Conservation (phyloP, 495 filamentous ascomycete genomes). For the Tetracladium setigerum region DNA sequence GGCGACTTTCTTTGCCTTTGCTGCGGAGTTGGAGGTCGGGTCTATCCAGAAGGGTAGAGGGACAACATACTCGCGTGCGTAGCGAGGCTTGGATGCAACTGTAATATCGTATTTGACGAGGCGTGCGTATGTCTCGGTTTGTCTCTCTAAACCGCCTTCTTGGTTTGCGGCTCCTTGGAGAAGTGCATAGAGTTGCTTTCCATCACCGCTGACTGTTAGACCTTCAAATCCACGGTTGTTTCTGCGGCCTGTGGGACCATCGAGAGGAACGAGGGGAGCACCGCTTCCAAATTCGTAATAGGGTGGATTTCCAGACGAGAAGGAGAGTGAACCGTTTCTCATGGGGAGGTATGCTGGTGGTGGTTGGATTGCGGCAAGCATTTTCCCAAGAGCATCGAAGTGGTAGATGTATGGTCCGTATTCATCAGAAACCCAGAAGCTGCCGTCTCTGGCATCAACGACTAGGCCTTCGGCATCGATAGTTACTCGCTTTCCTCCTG, state of each 20-base stretch:
- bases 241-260: constrained; percentile 56
- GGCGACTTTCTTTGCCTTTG: constrained; percentile 38
- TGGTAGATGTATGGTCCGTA: constrained; percentile 70
- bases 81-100: constrained; percentile 24
- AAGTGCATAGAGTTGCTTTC: constrained; percentile 58
- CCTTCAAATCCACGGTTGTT: constrained; percentile 81
- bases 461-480: constrained; percentile 67
- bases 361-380: constrained; percentile 60
- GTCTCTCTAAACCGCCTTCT: constrained; percentile 43
- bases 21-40: constrained; percentile 22
- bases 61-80: constrained; percentile 61
- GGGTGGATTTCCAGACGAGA: constrained; percentile 16
- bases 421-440: constrained; percentile 75
- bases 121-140: constrained; percentile 40
- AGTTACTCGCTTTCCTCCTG: constrained; percentile 55
- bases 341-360: constrained; percentile 60
- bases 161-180: constrained; percentile 36
- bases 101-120: constrained; percentile 53
- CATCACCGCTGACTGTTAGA: constrained; percentile 55
- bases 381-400: constrained; percentile 50
- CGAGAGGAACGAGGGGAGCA: constrained; percentile 29
- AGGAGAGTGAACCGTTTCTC: constrained; percentile 43
- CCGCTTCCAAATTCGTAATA: constrained; percentile 23
- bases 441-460: constrained; percentile 46
- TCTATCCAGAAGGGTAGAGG: constrained; percentile 52